phyloP scores from a whole-genome alignment of 192 early-diverging fungal genomes.

The Mortierella claussenii region DNA sequence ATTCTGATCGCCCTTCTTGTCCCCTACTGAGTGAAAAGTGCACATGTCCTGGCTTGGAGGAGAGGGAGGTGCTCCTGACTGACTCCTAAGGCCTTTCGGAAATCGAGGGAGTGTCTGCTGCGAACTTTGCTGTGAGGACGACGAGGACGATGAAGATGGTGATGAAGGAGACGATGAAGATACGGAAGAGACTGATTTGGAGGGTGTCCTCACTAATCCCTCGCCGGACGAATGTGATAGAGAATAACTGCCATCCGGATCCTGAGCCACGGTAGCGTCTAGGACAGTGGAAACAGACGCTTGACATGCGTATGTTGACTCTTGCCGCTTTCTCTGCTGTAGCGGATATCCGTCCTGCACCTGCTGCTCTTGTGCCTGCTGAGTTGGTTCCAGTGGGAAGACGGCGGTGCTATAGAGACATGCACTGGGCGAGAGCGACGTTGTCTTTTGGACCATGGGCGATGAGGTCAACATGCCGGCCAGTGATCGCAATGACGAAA shows the following conservation, averaged over 20 bases:
- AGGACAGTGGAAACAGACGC: neutral
- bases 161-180: neutral
- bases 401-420: neutral
- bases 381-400: conserved; percentile 1
- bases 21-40: no score
- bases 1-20: neutral
- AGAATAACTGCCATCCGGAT: no score
- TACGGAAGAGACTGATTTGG: neutral
- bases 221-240: neutral
- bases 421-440: neutral
- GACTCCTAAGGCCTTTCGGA: neutral
- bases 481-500: neutral
- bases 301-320: neutral
- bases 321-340: neutral
- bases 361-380: no score
- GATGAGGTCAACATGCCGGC: conserved; percentile 15
- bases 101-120: neutral
- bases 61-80: neutral
- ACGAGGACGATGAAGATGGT: neutral
- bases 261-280: neutral
- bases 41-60: neutral
- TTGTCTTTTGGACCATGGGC: conserved; percentile 12
- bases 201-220: neutral
- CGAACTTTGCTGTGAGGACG: neutral
- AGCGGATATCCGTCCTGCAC: no score